phyloP scores from a whole-genome alignment of 2,329 filamentous ascomycete species.

The Fusarium begoniae region DNA sequence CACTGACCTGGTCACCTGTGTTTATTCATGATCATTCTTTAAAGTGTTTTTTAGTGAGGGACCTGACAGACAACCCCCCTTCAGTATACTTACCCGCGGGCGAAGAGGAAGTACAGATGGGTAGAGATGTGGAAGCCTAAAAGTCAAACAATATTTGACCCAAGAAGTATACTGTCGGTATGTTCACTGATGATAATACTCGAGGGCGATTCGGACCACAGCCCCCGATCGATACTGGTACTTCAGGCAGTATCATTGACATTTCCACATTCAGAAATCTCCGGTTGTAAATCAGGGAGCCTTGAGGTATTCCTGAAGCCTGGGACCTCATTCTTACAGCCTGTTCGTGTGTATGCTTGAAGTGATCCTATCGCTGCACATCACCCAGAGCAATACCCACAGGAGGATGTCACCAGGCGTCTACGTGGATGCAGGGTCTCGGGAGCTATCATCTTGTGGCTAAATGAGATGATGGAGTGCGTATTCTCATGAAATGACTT shows the following conservation, averaged over 20 bases:
- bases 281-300: background rate
- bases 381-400: background rate
- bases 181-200: background rate
- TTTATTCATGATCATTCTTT: background rate
- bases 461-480: background rate
- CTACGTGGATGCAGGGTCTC: rapidly evolving
- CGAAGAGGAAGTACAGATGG: background rate
- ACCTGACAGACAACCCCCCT: background rate
- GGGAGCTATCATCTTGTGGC: rapidly evolving
- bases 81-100: background rate
- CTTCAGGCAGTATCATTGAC: background rate
- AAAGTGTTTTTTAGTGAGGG: background rate
- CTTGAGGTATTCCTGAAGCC: background rate
- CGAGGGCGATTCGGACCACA: background rate
- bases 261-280: background rate
- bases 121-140: background rate
- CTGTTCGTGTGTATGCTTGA: background rate
- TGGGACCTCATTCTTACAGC: background rate
- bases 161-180: background rate
- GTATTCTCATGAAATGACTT: too few species aligned
- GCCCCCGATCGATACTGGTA: background rate
- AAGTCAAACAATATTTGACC: background rate
- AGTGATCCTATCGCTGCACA: background rate
- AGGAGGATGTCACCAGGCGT: background rate
- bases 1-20: background rate